phyloP scores from a whole-genome alignment of 345 rosid genomes.

The Turnera subulata region DNA sequence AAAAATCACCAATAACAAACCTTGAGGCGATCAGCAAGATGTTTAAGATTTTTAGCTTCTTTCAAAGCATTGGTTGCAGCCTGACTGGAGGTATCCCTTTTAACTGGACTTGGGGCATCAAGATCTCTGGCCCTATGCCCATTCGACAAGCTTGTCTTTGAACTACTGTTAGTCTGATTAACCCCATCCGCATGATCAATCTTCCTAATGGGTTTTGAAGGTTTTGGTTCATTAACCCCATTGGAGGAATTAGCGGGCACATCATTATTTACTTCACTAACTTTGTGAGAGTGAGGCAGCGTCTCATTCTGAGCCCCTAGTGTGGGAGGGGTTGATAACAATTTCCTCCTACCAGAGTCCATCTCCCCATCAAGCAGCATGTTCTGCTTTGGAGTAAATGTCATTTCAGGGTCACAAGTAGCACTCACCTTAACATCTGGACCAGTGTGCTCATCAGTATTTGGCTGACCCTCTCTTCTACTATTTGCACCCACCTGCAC shows the following conservation, averaged over 20 bases:
- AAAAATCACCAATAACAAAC: slow-evolving; percentile 31
- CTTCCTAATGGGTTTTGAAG: slow-evolving; percentile 36
- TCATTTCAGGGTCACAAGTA: slow-evolving; percentile 31
- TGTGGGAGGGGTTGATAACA: slow-evolving; percentile 37
- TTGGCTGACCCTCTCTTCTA: slow-evolving; percentile 29
- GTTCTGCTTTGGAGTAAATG: slow-evolving; percentile 37
- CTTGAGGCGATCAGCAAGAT: slow-evolving; percentile 91
- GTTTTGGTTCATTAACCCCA: slow-evolving; percentile 36
- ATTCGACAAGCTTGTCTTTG: slow-evolving; percentile 43
- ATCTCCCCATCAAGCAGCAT: slow-evolving; percentile 36
- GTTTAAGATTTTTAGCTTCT: slow-evolving; percentile 94
- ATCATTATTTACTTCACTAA: slow-evolving; percentile 23
- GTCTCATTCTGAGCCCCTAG: slow-evolving; percentile 44
- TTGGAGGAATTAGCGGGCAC: slow-evolving; percentile 7
- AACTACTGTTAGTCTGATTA: slow-evolving; percentile 38
- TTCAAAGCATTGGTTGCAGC: slow-evolving; percentile 66
- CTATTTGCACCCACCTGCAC: slow-evolving; percentile 27
- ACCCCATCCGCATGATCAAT: slow-evolving; percentile 45
- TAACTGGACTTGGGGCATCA: slow-evolving; percentile 62
- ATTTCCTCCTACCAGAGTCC: slow-evolving; percentile 39
- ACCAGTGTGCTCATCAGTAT: slow-evolving; percentile 28
- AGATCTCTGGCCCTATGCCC: slow-evolving; percentile 48
- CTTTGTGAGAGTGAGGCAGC: slow-evolving; percentile 27
- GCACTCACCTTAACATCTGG: slow-evolving; percentile 41
- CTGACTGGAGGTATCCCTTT: slow-evolving; percentile 63